Evolutionary conservation across 495 filamentous ascomycete species (phyloP).

Genomic region (Acidiella bohemica): DNA sequence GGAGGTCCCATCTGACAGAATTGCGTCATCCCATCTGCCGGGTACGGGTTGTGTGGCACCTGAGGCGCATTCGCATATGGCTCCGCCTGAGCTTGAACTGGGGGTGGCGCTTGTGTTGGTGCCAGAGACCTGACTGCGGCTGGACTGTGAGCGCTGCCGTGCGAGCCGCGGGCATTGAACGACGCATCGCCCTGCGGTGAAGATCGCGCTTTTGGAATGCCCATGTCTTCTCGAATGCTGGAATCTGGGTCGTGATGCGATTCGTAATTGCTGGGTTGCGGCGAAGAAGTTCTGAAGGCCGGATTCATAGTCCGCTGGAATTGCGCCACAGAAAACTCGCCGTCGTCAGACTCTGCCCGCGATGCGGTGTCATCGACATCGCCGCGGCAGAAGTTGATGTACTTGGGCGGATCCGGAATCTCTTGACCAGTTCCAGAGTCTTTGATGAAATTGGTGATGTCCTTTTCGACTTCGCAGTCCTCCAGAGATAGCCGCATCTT

Average conservation of each 20-base stretch:
- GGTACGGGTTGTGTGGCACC: slow-evolving; percentile 86
- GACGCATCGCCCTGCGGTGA: slow-evolving; percentile 16
- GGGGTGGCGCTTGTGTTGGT: slow-evolving; percentile 28
- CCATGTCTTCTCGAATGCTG: slow-evolving; percentile 19
- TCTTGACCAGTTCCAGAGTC: slow-evolving; percentile 88
- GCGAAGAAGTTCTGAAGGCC: slow-evolving; percentile 84
- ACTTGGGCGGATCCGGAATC: slow-evolving; percentile 92
- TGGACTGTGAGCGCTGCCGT: slow-evolving; percentile 14
- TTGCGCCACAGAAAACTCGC: slow-evolving; percentile 82
- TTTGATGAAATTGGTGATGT: slow-evolving; percentile 80
- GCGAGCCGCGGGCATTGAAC: slow-evolving; percentile 15
- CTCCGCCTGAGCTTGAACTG: slow-evolving; percentile 29
- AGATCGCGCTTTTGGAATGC: slow-evolving; percentile 7
- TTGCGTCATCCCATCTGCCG: slow-evolving; percentile 97
- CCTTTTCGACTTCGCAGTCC: slow-evolving; percentile 90
- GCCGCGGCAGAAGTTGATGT: slow-evolving; percentile 95
- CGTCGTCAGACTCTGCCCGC: slow-evolving; percentile 61
- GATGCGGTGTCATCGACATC: slow-evolving; percentile 72
- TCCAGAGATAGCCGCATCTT: slow-evolving; percentile 92
- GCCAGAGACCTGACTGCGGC: too few relatives aligned
- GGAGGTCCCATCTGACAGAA: slow-evolving; percentile 78
- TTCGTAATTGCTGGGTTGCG: slow-evolving; percentile 71
- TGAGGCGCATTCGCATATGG: slow-evolving; percentile 52
- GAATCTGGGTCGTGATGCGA: slow-evolving; percentile 77
- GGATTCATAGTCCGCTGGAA: slow-evolving; percentile 93